A percentile compares a stretch with the other conserved stretches of the same genome.
phyloP scores from a whole-genome alignment of 345 rosid genomes.

The Melastoma malabathricum region DNA sequence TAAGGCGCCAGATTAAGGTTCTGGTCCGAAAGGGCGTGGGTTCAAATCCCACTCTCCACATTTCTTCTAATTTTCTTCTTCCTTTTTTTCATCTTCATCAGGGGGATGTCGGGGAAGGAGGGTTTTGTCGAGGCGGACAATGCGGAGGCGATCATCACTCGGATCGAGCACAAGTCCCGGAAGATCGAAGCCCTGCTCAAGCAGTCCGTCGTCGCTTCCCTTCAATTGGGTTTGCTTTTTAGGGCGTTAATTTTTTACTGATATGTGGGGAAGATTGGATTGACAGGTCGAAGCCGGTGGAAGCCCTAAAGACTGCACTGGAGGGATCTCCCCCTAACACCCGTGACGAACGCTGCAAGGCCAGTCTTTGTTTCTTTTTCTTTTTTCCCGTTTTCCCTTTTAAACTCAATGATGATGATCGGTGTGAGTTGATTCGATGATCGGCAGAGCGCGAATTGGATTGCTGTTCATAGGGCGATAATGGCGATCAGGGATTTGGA shows the following conservation, averaged over 20 bases:
- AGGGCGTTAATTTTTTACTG: neutral
- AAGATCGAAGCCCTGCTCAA: conserved; percentile 86
- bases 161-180: conserved; percentile 84
- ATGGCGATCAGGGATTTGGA: conserved; percentile 92
- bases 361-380: conserved; percentile 3
- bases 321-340: conserved; percentile 87
- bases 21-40: conserved; percentile 99
- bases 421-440: neutral
- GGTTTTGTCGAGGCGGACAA: conserved; percentile 68
- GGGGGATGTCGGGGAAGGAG: conserved; percentile 31
- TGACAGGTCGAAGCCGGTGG: conserved; percentile 38
- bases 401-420: neutral
- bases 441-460: conserved; percentile 80
- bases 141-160: conserved; percentile 75
- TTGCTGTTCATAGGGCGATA: conserved; percentile 71
- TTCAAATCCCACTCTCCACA: conserved; percentile 96
- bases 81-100: neutral
- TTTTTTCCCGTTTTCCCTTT: neutral
- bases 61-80: fast-evolving
- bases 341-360: conserved; percentile 91
- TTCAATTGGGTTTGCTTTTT: neutral
- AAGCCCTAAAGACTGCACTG: conserved; percentile 84
- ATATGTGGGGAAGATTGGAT: neutral
- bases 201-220: conserved; percentile 23
- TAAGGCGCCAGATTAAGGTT: conserved; percentile 36